These are phyloP conservation scores for Pseudisothecium myosuroides DNA, from an alignment of 225 moss, liverwort and hornwort genomes.

Conservation along the genomic window DNA sequence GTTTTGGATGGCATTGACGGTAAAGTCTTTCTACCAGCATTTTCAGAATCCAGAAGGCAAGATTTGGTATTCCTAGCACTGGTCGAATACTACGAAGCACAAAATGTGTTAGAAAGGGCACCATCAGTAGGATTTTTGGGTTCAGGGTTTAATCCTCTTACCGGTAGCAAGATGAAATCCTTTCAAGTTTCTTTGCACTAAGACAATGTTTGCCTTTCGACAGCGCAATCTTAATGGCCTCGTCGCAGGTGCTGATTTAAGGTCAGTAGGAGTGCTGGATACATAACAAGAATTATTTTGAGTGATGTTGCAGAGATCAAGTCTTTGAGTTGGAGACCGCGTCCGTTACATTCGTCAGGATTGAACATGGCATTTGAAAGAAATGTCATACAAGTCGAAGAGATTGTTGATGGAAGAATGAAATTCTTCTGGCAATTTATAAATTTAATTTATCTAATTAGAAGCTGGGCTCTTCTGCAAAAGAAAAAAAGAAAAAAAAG, in stretches of 20 bases:
- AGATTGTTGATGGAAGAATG: too few species aligned
- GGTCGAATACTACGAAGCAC: background rate
- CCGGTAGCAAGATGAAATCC: background rate
- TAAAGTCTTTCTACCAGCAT: background rate
- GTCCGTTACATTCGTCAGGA: background rate
- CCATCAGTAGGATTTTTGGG: background rate
- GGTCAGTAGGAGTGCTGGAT: background rate
- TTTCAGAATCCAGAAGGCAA: background rate
- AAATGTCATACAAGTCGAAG: background rate
- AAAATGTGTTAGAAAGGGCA: background rate
- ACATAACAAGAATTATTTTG: background rate
- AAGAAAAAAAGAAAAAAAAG: background rate
- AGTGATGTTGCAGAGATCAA: background rate
- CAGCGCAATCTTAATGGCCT: background rate
- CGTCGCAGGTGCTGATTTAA: background rate
- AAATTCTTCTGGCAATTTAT: background rate
- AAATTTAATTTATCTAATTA: too few species aligned
- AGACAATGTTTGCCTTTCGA: background rate
- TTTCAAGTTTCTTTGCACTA: background rate
- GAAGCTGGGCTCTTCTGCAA: background rate
- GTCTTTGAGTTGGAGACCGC: background rate
- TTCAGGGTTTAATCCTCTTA: too few species aligned
- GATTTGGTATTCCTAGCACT: background rate
- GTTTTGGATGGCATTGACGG: background rate
- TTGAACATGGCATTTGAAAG: background rate